Evolutionary conservation across 1,284 basidiomycete species (phyloP).

Genomic region (Athelia psychrophila): DNA sequence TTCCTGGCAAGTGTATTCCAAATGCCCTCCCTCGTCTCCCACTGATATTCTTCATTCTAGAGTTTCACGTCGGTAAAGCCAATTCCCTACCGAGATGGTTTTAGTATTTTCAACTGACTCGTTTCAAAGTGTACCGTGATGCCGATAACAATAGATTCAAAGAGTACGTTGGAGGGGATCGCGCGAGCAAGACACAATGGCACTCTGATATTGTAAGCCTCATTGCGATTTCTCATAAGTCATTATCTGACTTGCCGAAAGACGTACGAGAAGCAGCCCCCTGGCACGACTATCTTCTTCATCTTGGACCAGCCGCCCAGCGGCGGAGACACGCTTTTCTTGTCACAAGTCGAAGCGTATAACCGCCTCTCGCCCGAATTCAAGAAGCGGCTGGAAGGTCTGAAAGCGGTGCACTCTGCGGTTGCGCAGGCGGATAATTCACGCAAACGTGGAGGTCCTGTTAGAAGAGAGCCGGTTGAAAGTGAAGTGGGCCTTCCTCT

Average conservation of each 20-base stretch:
- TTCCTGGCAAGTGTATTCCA: conserved; percentile 35
- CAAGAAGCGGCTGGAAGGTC: conserved; percentile 59
- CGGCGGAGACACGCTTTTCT: conserved; percentile 61
- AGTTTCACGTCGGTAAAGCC: conserved; percentile 46
- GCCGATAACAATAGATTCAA: conserved; percentile 25
- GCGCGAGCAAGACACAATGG: conserved; percentile 34
- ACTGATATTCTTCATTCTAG: too few species aligned
- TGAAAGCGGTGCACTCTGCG: conserved; percentile 63
- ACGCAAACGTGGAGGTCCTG: conserved; percentile 45
- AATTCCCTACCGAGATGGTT: background rate
- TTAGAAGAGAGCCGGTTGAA: conserved; percentile 63
- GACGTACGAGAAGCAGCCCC: conserved; percentile 62
- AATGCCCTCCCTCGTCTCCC: too few species aligned
- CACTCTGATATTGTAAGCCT: conserved; percentile 41
- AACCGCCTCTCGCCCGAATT: conserved; percentile 69
- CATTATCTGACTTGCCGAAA: conserved; percentile 9
- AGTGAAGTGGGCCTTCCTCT: conserved; percentile 41
- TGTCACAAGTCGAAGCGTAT: conserved; percentile 61
- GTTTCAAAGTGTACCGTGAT: conserved; percentile 38
- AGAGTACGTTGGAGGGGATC: conserved; percentile 28
- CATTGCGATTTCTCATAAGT: background rate
- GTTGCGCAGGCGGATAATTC: conserved; percentile 58
- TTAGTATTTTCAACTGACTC: background rate
- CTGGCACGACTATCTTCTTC: conserved; percentile 59
- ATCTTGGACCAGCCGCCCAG: conserved; percentile 43